These are phyloP conservation scores for Globisporangium carolinianum DNA, from an alignment of 352 stramenopile genomes.

Conservation along the genomic window DNA sequence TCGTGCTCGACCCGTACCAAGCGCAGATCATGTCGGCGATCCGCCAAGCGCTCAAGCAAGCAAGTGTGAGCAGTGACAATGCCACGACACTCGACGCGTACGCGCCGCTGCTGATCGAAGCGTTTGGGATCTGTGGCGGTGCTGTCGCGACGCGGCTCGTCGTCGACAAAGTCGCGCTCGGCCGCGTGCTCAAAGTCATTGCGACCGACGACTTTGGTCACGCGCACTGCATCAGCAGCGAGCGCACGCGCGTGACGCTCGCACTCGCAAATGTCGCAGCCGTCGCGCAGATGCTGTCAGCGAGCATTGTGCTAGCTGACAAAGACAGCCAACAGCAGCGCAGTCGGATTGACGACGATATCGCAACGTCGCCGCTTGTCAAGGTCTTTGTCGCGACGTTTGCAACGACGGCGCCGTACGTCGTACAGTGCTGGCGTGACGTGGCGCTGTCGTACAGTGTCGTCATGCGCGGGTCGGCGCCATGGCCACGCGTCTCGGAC, in stretches of 20 bases:
- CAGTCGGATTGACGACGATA: conserved; percentile 6
- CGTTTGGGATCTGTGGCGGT: conserved; percentile 48
- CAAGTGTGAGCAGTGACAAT: conserved; percentile 10
- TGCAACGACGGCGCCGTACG: conserved; percentile 21
- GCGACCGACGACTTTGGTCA: conserved; percentile 56
- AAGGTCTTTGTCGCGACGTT: conserved; percentile 55
- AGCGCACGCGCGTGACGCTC: conserved; percentile 42
- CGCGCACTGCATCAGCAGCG: conserved; percentile 50
- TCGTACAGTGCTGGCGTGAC: conserved; percentile 55
- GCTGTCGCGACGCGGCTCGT: conserved; percentile 46
- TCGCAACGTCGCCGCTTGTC: conserved; percentile 29
- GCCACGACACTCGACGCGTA: conserved; percentile 36
- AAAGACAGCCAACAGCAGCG: conserved; percentile 4
- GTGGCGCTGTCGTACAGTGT: conserved; percentile 32
- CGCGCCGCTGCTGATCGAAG: conserved; percentile 61
- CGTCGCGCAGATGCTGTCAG: conserved; percentile 45
- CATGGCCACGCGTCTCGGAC: conserved; percentile 20
- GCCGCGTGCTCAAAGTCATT: conserved; percentile 57
- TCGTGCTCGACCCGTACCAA: conserved; percentile 75
- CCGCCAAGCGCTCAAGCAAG: conserved; percentile 68
- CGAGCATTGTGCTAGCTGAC: conserved; percentile 29
- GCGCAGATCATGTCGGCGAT: conserved; percentile 77
- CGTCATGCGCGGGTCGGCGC: conserved; percentile 35
- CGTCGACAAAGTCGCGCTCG: conserved; percentile 66
- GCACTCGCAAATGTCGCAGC: conserved; percentile 57